A percentile compares a stretch with the other conserved stretches of the same genome.
phyloP scores from a whole-genome alignment of 1,284 basidiomycete genomes.

The Caloboletus firmus region DNA sequence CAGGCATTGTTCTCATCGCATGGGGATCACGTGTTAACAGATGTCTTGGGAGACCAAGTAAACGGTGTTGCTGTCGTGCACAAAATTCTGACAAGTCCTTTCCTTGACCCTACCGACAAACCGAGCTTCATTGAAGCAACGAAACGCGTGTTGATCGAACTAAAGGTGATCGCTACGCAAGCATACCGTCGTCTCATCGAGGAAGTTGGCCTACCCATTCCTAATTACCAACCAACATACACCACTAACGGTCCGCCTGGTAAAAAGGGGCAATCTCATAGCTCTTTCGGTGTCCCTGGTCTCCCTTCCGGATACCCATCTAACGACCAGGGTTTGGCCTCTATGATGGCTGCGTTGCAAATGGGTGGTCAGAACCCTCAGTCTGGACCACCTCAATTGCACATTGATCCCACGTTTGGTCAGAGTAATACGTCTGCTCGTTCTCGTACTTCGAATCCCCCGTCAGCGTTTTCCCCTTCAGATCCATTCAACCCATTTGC shows the following conservation, averaged over 20 bases:
- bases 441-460: slow-evolving; percentile 51
- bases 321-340: slow-evolving; percentile 77
- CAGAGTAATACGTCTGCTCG: slow-evolving; percentile 37
- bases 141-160: slow-evolving; percentile 82
- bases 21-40: slow-evolving; percentile 85
- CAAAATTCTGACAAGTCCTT: slow-evolving; percentile 87
- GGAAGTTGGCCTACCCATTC: slow-evolving; percentile 89
- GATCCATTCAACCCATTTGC: slow-evolving; percentile 79
- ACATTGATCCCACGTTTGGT: slow-evolving; percentile 64
- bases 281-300: slow-evolving; percentile 64
- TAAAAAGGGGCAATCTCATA: slow-evolving; percentile 65
- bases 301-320: slow-evolving; percentile 75
- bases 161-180: slow-evolving; percentile 87
- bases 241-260: slow-evolving; percentile 61
- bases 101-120: slow-evolving; percentile 73
- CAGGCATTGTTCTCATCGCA: slow-evolving; percentile 84
- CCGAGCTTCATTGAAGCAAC: slow-evolving; percentile 77
- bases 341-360: slow-evolving; percentile 85
- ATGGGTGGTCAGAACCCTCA: slow-evolving; percentile 84
- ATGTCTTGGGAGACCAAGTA: slow-evolving; percentile 92
- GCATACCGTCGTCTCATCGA: slow-evolving; percentile 93
- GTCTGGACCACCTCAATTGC: slow-evolving; percentile 70
- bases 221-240: slow-evolving; percentile 79
- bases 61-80: slow-evolving; percentile 94
- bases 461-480: slow-evolving; percentile 59